phyloP scores from a whole-genome alignment of 2,329 filamentous ascomycete species.

The Colletotrichum tofieldiae region DNA sequence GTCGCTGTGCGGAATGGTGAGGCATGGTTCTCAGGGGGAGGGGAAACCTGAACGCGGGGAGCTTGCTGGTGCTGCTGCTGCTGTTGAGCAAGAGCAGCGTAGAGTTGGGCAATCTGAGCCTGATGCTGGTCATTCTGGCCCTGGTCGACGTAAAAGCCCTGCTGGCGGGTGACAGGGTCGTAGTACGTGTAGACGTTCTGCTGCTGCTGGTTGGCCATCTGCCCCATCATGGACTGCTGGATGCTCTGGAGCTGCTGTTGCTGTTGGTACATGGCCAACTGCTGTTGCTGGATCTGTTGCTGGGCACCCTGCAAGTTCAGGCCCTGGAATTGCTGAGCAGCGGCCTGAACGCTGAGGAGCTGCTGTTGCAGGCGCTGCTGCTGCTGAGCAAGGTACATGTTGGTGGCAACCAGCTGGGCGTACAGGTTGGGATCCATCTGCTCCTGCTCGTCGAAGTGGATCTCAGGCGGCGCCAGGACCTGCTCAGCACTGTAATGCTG shows the following conservation, averaged over 20 bases:
- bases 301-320: slow-evolving; percentile 75
- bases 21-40: slow-evolving; percentile 75
- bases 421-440: slow-evolving; percentile 90
- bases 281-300: slow-evolving; percentile 63
- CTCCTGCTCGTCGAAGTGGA: slow-evolving; percentile 81
- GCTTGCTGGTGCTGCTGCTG: slow-evolving; percentile 66
- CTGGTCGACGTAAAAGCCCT: slow-evolving; percentile 84
- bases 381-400: slow-evolving; percentile 92
- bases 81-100: slow-evolving; percentile 49
- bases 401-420: slow-evolving; percentile 90
- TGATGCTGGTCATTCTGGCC: slow-evolving; percentile 67
- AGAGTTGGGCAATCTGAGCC: slow-evolving; percentile 50
- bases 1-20: slow-evolving; percentile 74
- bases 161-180: slow-evolving; percentile 89
- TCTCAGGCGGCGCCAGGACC: slow-evolving; percentile 85
- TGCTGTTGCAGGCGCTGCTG: slow-evolving; percentile 97
- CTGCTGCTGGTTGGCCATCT: slow-evolving; percentile 66
- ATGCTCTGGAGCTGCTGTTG: slow-evolving; percentile 60
- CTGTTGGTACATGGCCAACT: slow-evolving; percentile 61
- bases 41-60: slow-evolving; percentile 86
- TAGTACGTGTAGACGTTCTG: slow-evolving; percentile 87
- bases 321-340: slow-evolving; percentile 86
- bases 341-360: slow-evolving; percentile 85
- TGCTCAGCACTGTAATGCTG: slow-evolving; percentile 82
- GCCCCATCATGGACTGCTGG: slow-evolving; percentile 59